Conservation (phyloP, 768 basidiomycete species). For the Basidioascus undulatus region DNA sequence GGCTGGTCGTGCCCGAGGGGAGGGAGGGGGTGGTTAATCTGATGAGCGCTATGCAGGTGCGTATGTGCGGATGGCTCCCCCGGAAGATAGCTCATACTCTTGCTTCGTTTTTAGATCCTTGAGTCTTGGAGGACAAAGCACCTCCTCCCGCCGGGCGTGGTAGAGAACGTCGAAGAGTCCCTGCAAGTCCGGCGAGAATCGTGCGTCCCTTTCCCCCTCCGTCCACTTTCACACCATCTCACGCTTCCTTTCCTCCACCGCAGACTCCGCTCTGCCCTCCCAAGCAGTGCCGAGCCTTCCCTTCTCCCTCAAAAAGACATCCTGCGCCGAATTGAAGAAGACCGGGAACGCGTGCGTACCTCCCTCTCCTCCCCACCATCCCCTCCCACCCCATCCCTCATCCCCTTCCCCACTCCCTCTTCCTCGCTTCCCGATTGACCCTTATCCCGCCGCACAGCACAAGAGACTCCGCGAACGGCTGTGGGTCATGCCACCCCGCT, state of each 20-base stretch:
- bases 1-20: conserved; percentile 19
- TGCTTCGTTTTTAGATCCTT: conserved; percentile 11
- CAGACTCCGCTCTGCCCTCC: background rate
- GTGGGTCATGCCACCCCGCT: too few species aligned
- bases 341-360: conserved; percentile 20
- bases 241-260: background rate
- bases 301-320: conserved; percentile 17
- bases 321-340: conserved; percentile 23
- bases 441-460: too few species aligned
- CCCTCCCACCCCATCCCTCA: too few species aligned
- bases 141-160: conserved; percentile 12
- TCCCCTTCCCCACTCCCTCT: background rate
- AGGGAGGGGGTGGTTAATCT: conserved; percentile 22
- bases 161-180: conserved; percentile 11
- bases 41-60: conserved; percentile 20
- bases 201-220: conserved; percentile 1
- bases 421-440: too few species aligned
- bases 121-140: conserved; percentile 15
- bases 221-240: background rate
- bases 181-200: conserved; percentile 4
- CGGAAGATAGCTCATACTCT: background rate
- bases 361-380: background rate
- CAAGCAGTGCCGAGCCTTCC: background rate
- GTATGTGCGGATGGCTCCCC: background rate
- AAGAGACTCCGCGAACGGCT: too few species aligned